These are phyloP conservation scores for Cystoderma amianthinum DNA, from an alignment of 768 basidiomycete genomes.

Conservation along the genomic window DNA sequence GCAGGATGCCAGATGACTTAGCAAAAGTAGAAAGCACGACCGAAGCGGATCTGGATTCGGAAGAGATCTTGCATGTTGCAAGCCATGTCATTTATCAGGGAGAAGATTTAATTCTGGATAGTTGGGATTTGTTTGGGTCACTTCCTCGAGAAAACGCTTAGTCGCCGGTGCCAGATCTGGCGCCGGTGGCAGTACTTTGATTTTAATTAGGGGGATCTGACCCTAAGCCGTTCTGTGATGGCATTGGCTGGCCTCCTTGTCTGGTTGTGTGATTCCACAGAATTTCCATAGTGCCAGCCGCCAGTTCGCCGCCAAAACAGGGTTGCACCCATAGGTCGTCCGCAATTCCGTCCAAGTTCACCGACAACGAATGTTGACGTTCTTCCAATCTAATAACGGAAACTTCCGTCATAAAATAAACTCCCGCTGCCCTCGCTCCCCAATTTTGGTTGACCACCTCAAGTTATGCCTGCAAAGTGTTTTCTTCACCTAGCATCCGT, in stretches of 20 bases:
- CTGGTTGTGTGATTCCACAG: no score
- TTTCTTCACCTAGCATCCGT: no score
- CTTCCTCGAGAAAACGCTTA: conserved; percentile 28
- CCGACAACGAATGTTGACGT: background rate
- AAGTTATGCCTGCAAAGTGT: no score
- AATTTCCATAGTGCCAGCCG: no score
- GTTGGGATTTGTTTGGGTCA: conserved; percentile 8
- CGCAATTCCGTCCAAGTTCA: no score
- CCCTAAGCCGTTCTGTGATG: no score
- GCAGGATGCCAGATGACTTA: conserved; percentile 22
- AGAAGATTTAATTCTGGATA: conserved; percentile 13
- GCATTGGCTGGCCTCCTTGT: no score
- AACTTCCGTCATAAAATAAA: conserved; percentile 2
- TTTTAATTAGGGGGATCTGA: conserved; percentile 19
- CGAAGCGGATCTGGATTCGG: conserved; percentile 32
- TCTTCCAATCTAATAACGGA: conserved; percentile 1
- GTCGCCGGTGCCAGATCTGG: conserved; percentile 29
- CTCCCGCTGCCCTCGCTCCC: conserved; percentile 10
- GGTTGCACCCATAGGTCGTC: no score
- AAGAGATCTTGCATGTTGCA: conserved; percentile 30
- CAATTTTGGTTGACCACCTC: no score
- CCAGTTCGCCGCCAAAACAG: background rate
- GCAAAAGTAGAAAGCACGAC: conserved; percentile 27
- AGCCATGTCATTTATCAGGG: conserved; percentile 9
- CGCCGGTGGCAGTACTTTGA: conserved; percentile 21